Conservation (phyloP, 768 basidiomycete genomes). For the Mycena kentingensis region DNA sequence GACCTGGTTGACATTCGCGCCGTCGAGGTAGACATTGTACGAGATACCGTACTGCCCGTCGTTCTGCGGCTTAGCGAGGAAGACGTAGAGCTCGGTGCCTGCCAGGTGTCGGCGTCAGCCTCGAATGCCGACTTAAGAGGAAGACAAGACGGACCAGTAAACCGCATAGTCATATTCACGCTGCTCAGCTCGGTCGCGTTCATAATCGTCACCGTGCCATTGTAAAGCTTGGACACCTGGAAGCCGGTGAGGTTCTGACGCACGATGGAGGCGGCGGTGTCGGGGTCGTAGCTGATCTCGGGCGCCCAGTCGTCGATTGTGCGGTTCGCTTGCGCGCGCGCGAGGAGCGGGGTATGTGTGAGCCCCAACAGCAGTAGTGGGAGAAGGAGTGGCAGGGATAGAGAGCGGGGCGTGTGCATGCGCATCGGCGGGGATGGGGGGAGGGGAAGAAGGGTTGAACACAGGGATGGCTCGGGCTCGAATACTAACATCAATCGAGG, state of each 20-base stretch:
- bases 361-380: background rate
- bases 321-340: constrained; percentile 13
- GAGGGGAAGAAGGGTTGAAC: too few relatives aligned
- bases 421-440: too few relatives aligned
- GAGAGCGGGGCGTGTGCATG: too few relatives aligned
- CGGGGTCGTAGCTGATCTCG: constrained; percentile 7
- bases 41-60: background rate
- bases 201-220: constrained; percentile 17
- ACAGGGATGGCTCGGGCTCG: too few relatives aligned
- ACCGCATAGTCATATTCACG: constrained; percentile 19
- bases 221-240: constrained; percentile 16
- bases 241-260: constrained; percentile 15
- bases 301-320: constrained; percentile 20
- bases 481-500: too few relatives aligned
- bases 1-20: background rate
- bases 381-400: too few relatives aligned
- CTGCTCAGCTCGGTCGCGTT: background rate
- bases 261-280: constrained; percentile 6
- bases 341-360: background rate
- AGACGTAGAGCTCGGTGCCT: constrained; percentile 16
- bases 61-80: constrained; percentile 15
- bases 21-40: constrained; percentile 16
- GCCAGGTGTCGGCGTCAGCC: background rate
- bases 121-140: background rate
- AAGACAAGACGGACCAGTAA: constrained; percentile 11